These are phyloP conservation scores for Strobilomyces echinocephalus DNA, from an alignment of 768 basidiomycete genomes.

Conservation along the genomic window DNA sequence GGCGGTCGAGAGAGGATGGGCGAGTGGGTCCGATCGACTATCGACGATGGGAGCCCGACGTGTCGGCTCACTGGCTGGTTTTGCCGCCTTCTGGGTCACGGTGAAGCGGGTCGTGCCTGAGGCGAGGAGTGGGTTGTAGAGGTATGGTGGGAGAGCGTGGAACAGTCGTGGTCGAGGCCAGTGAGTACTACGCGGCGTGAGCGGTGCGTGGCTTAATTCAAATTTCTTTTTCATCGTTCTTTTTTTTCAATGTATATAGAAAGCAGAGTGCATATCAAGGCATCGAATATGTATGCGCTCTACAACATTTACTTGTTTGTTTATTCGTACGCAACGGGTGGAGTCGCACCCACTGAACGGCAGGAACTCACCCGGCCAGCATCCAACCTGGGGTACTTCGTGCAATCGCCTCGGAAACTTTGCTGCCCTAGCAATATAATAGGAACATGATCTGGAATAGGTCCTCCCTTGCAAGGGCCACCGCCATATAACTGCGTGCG, in stretches of 20 bases:
- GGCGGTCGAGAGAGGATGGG: constrained; percentile 52
- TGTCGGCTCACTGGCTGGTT: constrained; percentile 92
- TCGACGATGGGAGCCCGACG: constrained; percentile 75
- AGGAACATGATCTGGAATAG: constrained; percentile 4
- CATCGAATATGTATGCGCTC: too few relatives aligned
- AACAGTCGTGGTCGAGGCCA: constrained; percentile 5
- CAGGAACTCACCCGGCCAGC: too few relatives aligned
- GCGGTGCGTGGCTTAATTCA: too few relatives aligned
- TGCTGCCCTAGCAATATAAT: too few relatives aligned
- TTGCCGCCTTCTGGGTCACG: constrained; percentile 67
- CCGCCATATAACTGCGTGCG: constrained; percentile 8
- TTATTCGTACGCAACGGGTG: neutral
- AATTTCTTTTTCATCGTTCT: too few relatives aligned
- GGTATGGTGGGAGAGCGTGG: constrained; percentile 43
- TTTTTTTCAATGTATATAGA: too few relatives aligned
- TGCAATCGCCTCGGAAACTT: too few relatives aligned
- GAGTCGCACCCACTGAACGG: too few relatives aligned
- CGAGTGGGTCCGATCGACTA: constrained; percentile 71
- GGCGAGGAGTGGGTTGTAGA: constrained; percentile 52
- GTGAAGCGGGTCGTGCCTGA: constrained; percentile 68
- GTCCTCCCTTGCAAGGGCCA: constrained; percentile 9
- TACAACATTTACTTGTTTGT: too few relatives aligned
- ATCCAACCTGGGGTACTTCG: too few relatives aligned
- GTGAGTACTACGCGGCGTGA: too few relatives aligned
- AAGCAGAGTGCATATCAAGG: too few relatives aligned